phyloP scores from a whole-genome alignment of 495 filamentous ascomycete genomes.

The Echria macrotheca region DNA sequence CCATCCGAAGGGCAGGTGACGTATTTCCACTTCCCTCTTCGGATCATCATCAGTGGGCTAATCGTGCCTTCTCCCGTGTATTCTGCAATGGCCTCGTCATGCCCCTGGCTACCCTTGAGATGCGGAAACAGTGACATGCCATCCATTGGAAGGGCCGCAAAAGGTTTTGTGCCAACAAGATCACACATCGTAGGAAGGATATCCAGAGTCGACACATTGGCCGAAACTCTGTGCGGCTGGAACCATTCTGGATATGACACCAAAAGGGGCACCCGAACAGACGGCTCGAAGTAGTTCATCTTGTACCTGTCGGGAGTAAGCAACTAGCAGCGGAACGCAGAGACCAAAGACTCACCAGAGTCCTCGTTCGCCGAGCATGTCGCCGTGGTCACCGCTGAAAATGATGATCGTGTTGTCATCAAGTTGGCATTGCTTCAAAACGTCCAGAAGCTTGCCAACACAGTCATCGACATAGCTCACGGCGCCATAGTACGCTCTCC shows the following conservation, averaged over 20 bases:
- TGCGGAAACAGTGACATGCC: conserved; percentile 68
- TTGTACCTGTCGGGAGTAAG: conserved; percentile 57
- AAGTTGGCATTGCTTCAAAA: conserved; percentile 67
- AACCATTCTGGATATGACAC: conserved; percentile 66
- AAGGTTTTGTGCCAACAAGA: conserved; percentile 60
- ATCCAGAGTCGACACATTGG: conserved; percentile 83
- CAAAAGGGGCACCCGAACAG: conserved; percentile 75
- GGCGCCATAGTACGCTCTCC: conserved; percentile 81
- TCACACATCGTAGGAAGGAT: conserved; percentile 79
- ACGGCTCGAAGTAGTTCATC: conserved; percentile 86
- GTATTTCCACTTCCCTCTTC: conserved; percentile 76
- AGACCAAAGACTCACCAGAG: conserved; percentile 51
- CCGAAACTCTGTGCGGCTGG: conserved; percentile 57
- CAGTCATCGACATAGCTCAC: conserved; percentile 87
- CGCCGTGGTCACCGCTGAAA: conserved; percentile 85
- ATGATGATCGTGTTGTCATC: conserved; percentile 78
- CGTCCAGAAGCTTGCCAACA: conserved; percentile 68
- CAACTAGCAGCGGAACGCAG: background rate
- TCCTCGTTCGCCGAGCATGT: conserved; percentile 86
- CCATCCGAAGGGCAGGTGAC: conserved; percentile 74
- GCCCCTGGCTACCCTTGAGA: conserved; percentile 50
- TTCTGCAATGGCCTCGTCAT: conserved; percentile 77
- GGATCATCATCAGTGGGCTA: conserved; percentile 86
- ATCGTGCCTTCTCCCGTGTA: conserved; percentile 87
- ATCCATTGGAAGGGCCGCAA: conserved; percentile 65